Percentiles rank a stretch among this genome's conserved stretches.
These are phyloP conservation scores for Raffaelea ambrosiae DNA, from an alignment of 2,329 filamentous ascomycete species.

Conservation along the genomic window DNA sequence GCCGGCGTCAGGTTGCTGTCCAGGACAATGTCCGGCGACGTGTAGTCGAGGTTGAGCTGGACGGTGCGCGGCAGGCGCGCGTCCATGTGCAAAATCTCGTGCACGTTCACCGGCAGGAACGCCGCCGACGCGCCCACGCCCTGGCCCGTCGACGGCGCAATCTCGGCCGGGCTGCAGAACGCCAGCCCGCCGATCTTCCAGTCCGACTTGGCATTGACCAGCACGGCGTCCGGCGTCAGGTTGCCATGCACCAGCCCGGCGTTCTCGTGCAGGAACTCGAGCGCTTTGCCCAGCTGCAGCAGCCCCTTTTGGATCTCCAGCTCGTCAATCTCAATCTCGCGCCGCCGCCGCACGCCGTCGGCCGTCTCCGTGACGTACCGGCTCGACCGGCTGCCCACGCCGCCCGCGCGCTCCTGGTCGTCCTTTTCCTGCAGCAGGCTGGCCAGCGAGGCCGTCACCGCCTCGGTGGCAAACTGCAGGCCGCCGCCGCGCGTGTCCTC, in stretches of 20 bases:
- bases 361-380: slow-evolving; percentile 75
- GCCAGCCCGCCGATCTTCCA: slow-evolving; percentile 97
- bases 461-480: slow-evolving; percentile 91
- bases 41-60: slow-evolving; percentile 87
- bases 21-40: slow-evolving; percentile 88
- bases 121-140: slow-evolving; percentile 45
- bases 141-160: slow-evolving; percentile 47
- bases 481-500: slow-evolving; percentile 85
- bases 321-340: slow-evolving; percentile 90
- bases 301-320: slow-evolving; percentile 95
- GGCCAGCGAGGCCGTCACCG: slow-evolving; percentile 80
- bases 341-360: slow-evolving; percentile 61
- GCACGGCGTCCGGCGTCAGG: slow-evolving; percentile 83
- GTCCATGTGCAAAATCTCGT: slow-evolving; percentile 78
- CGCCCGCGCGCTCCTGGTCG: slow-evolving; percentile 56
- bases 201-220: slow-evolving; percentile 95
- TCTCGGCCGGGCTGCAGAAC: slow-evolving; percentile 75
- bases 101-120: slow-evolving; percentile 70
- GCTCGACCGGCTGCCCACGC: slow-evolving; percentile 52
- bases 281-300: slow-evolving; percentile 55
- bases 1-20: slow-evolving; percentile 79
- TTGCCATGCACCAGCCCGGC: slow-evolving; percentile 75
- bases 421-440: slow-evolving; percentile 81
- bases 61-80: slow-evolving; percentile 72
- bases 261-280: slow-evolving; percentile 18